Evolutionary conservation across 768 basidiomycete genomes (phyloP).

Genomic region (Mycena belliarum): DNA sequence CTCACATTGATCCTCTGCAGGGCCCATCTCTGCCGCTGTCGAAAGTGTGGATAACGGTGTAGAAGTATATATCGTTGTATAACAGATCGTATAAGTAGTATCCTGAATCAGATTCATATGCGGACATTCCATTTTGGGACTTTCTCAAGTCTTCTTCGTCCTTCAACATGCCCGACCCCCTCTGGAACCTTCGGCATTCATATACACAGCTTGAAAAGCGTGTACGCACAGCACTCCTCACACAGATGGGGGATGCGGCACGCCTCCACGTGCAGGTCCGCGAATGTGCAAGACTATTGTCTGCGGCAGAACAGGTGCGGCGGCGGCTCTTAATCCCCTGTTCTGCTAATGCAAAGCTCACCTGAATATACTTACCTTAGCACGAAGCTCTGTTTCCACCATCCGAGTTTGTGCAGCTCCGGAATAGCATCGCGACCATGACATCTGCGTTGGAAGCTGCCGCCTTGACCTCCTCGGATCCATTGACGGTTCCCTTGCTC

Average conservation of each 20-base stretch:
- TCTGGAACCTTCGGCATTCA: not conserved
- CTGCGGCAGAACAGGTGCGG: not conserved
- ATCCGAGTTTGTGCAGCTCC: too few relatives aligned
- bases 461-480: not conserved
- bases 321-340: too few relatives aligned
- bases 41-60: too few relatives aligned
- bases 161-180: not conserved
- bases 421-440: too few relatives aligned
- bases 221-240: not conserved
- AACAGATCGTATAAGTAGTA: too few relatives aligned
- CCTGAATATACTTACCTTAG: not conserved
- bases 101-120: too few relatives aligned
- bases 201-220: not conserved
- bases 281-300: constrained; percentile 1
- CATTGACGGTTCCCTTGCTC: too few relatives aligned
- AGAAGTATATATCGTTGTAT: too few relatives aligned
- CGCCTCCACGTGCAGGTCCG: not conserved
- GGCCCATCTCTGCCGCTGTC: too few relatives aligned
- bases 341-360: not conserved
- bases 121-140: too few relatives aligned
- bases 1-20: too few relatives aligned
- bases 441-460: not conserved
- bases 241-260: not conserved
- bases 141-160: too few relatives aligned
- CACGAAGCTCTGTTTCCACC: not conserved